phyloP scores from a whole-genome alignment of 306 rosid genomes.

The Spatholobus suberectus region DNA sequence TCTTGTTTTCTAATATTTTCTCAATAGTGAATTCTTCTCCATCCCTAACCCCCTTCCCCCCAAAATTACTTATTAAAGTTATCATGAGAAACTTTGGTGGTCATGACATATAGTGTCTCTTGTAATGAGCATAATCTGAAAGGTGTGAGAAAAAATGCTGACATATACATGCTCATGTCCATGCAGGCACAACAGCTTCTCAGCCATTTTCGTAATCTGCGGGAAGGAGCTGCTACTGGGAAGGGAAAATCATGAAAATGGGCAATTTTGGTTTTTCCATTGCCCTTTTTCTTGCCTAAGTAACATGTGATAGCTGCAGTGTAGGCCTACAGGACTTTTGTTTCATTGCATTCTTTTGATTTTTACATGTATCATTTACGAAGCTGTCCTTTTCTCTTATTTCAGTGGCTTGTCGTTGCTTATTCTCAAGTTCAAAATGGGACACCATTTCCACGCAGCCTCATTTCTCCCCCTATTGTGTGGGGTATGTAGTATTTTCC shows the following conservation, averaged over 20 bases:
- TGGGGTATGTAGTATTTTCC: conserved; percentile 30
- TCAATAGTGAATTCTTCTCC: not conserved
- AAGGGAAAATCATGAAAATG: conserved; percentile 69
- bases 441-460: conserved; percentile 26
- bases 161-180: conserved; percentile 18
- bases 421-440: conserved; percentile 39
- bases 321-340: conserved; percentile 30
- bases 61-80: conserved; percentile 1
- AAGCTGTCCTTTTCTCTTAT: conserved; percentile 17
- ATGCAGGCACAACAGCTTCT: conserved; percentile 96
- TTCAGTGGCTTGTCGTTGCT: conserved; percentile 35
- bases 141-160: not conserved
- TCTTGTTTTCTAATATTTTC: conserved; percentile 10
- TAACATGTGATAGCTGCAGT: conserved; percentile 21
- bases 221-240: conserved; percentile 63
- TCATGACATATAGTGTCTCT: not conserved
- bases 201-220: conserved; percentile 84
- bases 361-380: conserved; percentile 41
- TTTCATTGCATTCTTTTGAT: conserved; percentile 58
- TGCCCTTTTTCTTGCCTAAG: conserved; percentile 31
- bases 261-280: conserved; percentile 42
- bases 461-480: conserved; percentile 31
- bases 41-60: not conserved
- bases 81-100: conserved; percentile 12
- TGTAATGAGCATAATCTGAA: conserved; percentile 25